Evolutionary conservation across 768 basidiomycete genomes (phyloP).

Genomic region (Phaeotremella fagi): DNA sequence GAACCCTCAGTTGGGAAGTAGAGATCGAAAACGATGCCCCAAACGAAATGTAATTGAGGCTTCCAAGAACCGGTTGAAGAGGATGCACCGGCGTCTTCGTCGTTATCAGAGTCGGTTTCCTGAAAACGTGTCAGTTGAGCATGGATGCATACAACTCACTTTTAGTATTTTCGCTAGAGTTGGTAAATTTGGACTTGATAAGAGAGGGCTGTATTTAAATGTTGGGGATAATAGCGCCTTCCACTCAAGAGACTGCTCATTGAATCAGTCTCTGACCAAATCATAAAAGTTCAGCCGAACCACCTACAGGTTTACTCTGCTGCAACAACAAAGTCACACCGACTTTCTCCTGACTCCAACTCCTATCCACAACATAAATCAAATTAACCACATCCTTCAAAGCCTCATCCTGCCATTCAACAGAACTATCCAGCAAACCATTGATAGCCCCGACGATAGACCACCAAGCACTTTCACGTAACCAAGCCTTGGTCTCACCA

Average conservation of each 20-base stretch:
- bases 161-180: slow-evolving; percentile 72
- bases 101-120: slow-evolving; percentile 55
- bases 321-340: slow-evolving; percentile 73
- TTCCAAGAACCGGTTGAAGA: slow-evolving; percentile 63
- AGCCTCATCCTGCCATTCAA: slow-evolving; percentile 68
- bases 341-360: slow-evolving; percentile 86
- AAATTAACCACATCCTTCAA: slow-evolving; percentile 54
- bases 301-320: slow-evolving; percentile 53
- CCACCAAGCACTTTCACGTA: slow-evolving; percentile 89
- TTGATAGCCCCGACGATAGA: slow-evolving; percentile 63
- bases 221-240: slow-evolving; percentile 60
- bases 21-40: slow-evolving; percentile 74
- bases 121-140: slow-evolving; percentile 19
- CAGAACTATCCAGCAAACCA: slow-evolving; percentile 57
- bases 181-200: slow-evolving; percentile 67
- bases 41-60: slow-evolving; percentile 85
- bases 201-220: slow-evolving; percentile 69
- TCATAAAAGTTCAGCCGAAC: too few species aligned
- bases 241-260: slow-evolving; percentile 58
- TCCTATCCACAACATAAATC: slow-evolving; percentile 54
- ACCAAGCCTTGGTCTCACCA: slow-evolving; percentile 81
- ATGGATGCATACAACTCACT: slow-evolving; percentile 52
- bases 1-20: slow-evolving; percentile 57
- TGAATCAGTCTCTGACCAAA: too few species aligned
- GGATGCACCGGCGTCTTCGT: slow-evolving; percentile 55